These are phyloP conservation scores for Phytophthora palmivora DNA, from an alignment of 352 stramenopile genomes.

Conservation along the genomic window DNA sequence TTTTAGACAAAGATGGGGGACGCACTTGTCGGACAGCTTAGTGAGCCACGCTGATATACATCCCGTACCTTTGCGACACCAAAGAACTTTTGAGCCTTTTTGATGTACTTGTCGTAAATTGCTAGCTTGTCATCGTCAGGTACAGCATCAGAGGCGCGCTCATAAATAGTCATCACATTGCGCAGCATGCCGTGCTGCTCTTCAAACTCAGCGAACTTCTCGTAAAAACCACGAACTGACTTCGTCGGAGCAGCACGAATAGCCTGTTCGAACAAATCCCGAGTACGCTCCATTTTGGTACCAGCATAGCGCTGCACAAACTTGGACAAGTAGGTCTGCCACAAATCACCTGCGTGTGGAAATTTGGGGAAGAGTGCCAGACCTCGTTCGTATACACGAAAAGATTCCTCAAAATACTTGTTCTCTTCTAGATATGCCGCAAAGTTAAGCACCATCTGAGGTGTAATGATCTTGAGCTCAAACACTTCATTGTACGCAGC, in stretches of 20 bases:
- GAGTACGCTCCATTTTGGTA: slow-evolving; percentile 96
- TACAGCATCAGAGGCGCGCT: slow-evolving; percentile 91
- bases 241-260: slow-evolving; percentile 84
- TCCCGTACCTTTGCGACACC: slow-evolving; percentile 95
- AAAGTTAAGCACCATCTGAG: slow-evolving; percentile 98
- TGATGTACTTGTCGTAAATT: slow-evolving; percentile 95
- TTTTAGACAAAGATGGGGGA: slow-evolving; percentile 94
- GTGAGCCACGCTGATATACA: slow-evolving; percentile 97
- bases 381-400: slow-evolving; percentile 93
- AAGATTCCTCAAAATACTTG: slow-evolving; percentile 97
- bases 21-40: slow-evolving; percentile 92
- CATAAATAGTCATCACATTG: slow-evolving; percentile 96
- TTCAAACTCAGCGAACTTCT: slow-evolving; percentile 96
- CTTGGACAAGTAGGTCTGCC: slow-evolving; percentile 94
- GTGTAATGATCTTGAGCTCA: slow-evolving; percentile 97
- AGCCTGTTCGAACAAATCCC: slow-evolving; percentile 97
- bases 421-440: slow-evolving; percentile 96
- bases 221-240: slow-evolving; percentile 85
- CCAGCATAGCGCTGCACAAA: slow-evolving; percentile 97
- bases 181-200: slow-evolving; percentile 96
- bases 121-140: slow-evolving; percentile 91
- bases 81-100: slow-evolving; percentile 96
- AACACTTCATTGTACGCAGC: slow-evolving; percentile 96
- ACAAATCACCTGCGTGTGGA: slow-evolving; percentile 96
- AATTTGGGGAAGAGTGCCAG: slow-evolving; percentile 89